Evolutionary conservation across 176 grass and related monocot genomes (phyloP), one percentile per base, ranked within the genome.

Genomic region (Oryza brachyantha): DNA sequence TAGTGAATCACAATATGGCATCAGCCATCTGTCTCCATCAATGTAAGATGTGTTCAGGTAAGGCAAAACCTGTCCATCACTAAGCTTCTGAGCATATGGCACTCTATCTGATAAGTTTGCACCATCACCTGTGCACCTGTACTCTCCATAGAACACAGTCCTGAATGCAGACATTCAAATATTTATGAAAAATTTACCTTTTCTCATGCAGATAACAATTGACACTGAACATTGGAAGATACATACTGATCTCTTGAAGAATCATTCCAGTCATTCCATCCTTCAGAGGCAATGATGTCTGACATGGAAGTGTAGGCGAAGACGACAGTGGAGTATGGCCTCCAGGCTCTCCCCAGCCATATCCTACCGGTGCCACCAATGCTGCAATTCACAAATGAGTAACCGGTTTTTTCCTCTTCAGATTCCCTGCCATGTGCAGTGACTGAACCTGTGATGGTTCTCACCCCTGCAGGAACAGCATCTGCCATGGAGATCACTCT

Each of bases 201-300:
- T n/a, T 79, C 36, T 28, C 75, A 21, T 64, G 69, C 66, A 69
- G 48, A 37, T 36, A 65, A 68, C 14, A 79, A 25, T 59, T 5
- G 35, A 41, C 50, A 55, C 5, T 79, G 24, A 13, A 10, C 37
- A 50, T 12, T 46, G 5, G 14, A 88, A 24, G 17, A 67, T 64
- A 3, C 79, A 73, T 91, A 92, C 94, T 86, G 84, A 60, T 97
- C 91, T 86, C 91, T 92, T 58, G 84, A 64, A 29, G 89, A 87
- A 69, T 97, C 89, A 79, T 87, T 90, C 87, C 90, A 91, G 43
- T 93, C 91, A 67, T 86, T 97, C 91, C 94, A 97, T 34, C 94
- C 91, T 73, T 97, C 94, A 10, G 89, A 84, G 22, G 86, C 78
- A 37, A 97, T 64, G 67, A 91, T 84, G 24, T 92, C 87, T 34